These are phyloP conservation scores for Rhodotorula graminis DNA, from an alignment of 768 basidiomycete species.

Conservation along the genomic window DNA sequence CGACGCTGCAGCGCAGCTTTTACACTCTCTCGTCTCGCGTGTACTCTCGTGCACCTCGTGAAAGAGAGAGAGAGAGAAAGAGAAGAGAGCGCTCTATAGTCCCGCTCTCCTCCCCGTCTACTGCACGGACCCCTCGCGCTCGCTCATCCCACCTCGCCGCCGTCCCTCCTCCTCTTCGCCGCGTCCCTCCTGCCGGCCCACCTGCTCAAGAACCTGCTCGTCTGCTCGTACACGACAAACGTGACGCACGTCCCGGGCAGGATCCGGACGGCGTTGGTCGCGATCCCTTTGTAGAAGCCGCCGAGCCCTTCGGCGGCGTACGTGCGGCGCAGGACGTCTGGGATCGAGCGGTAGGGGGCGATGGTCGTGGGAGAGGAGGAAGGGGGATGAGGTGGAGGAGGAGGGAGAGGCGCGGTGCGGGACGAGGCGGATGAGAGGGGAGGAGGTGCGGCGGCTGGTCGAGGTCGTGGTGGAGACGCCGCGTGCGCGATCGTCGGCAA, in stretches of 20 bases:
- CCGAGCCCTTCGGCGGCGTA: constrained; percentile 71
- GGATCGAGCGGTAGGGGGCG: constrained; percentile 71
- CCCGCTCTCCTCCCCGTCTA: neutral
- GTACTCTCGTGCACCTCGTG: no score
- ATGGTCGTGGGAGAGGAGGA: neutral
- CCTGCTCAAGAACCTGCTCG: constrained; percentile 15
- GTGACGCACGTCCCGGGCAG: constrained; percentile 96
- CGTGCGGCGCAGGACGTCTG: constrained; percentile 70
- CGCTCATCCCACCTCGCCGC: no score
- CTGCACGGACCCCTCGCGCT: no score
- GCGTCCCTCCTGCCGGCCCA: constrained; percentile 9
- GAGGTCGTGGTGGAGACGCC: no score
- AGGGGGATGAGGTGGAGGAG: neutral
- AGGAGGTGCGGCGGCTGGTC: no score
- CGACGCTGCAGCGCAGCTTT: no score
- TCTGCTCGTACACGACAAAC: constrained; percentile 79
- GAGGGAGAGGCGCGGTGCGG: neutral
- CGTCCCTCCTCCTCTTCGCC: neutral
- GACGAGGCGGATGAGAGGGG: no score
- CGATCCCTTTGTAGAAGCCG: constrained; percentile 93
- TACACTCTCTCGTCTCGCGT: no score
- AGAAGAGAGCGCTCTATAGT: no score
- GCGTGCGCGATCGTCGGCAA: neutral
- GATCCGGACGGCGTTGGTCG: constrained; percentile 87
- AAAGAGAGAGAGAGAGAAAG: no score